Evolutionary conservation across 176 grass and related monocot species (phyloP), one percentile per base, ranked within the genome.

Genomic region (Guadua angustifolia): DNA sequence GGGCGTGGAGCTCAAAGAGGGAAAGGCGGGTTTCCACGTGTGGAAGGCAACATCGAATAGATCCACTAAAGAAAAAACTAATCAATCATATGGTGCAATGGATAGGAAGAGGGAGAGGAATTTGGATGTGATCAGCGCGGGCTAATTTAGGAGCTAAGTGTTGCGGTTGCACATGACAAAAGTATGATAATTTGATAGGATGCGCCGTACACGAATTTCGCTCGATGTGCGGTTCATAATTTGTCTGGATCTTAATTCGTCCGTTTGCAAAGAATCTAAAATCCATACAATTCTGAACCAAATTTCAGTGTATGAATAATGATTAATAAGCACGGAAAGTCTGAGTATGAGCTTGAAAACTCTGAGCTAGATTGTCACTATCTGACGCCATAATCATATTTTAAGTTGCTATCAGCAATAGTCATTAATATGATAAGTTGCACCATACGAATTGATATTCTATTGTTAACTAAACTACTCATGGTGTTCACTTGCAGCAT

Each of bases 11-110:
- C 59, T 79, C 84, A 81, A 79, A 67, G 84, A 79, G 88, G 67
- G 59, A 79, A 83, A 86, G 35, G 10, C 66, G 79, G 55, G 59
- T 74, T 61, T 79, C 67, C 88, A 87, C 88, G 79, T 86, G 84
- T 79, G 74, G 70, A 76, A 47, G 71, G 85, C 71, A 69, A 26
- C 49, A 60, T 52, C 26, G 22, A 86, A 79, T 82, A 45, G 50
- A 83, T 22, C 40, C 39, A 62, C 25, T 39, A 32, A 1, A 83
- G 19, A 42, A 80, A 57, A 52, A 79, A 44, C 66, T 73, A 39
- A 52, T 42, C 79, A 83, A 79, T 83, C 73, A 83, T 83, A 13
- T 2, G 52, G 9, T 69, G 71, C 77, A 25, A 78, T 40, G 45
- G 43, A 66, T 26, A 8, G 1, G 52, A 77, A 61, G 42, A 36